These are phyloP conservation scores for Zasmidium angulare DNA, from an alignment of 2,329 filamentous ascomycete species.

Conservation along the genomic window DNA sequence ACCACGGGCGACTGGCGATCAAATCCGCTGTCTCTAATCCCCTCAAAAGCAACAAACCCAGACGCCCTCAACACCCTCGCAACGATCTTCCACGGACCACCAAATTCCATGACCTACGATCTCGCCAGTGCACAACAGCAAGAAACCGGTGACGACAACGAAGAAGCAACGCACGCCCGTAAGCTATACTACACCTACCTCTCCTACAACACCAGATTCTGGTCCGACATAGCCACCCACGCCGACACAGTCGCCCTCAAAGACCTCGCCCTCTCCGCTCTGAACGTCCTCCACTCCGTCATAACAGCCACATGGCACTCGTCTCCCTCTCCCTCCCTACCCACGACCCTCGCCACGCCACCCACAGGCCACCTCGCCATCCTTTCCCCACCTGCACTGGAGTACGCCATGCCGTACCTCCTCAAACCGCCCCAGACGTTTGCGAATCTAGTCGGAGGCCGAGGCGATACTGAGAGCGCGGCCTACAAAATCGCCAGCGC, in stretches of 20 bases:
- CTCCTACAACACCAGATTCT: slow-evolving; percentile 51
- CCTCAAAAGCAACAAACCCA: slow-evolving; percentile 52
- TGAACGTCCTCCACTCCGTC: slow-evolving; percentile 53
- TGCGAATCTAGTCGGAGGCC: slow-evolving; percentile 58
- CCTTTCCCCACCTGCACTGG: slow-evolving; percentile 52
- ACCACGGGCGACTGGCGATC: slow-evolving; percentile 36
- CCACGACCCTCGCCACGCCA: slow-evolving; percentile 38
- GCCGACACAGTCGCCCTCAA: slow-evolving; percentile 59
- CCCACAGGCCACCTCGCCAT: slow-evolving; percentile 51
- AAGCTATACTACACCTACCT: slow-evolving; percentile 57
- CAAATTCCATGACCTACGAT: slow-evolving; percentile 32
- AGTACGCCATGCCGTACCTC: slow-evolving; percentile 55
- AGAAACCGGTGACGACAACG: slow-evolving; percentile 33
- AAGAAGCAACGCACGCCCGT: slow-evolving; percentile 55
- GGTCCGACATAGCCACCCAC: slow-evolving; percentile 51
- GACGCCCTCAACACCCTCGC: slow-evolving; percentile 57
- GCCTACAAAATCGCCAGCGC: slow-evolving; percentile 58
- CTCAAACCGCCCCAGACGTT: slow-evolving; percentile 58
- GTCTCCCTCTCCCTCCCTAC: slow-evolving; percentile 33
- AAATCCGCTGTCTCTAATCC: slow-evolving; percentile 51
- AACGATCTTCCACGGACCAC: slow-evolving; percentile 57
- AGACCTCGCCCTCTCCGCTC: slow-evolving; percentile 56
- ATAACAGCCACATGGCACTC: slow-evolving; percentile 56
- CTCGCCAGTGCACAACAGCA: slow-evolving; percentile 19
- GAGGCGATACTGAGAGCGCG: slow-evolving; percentile 56